phyloP scores from a whole-genome alignment of 1,139 yeast genomes.

The Hansenula lynferdii region DNA sequence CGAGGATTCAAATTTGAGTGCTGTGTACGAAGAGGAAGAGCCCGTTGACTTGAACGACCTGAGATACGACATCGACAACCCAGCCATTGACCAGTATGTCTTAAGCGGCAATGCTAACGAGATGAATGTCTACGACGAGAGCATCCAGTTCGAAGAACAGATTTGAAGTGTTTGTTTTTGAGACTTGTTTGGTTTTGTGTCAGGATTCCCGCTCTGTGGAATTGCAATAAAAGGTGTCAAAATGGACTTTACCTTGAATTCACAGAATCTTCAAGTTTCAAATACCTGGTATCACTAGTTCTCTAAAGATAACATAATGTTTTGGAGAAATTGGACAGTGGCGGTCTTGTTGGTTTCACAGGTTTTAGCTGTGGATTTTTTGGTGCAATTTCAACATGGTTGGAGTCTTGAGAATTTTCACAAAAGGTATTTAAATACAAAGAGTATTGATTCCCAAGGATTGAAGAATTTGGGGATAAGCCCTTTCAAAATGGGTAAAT shows the following conservation, averaged over 20 bases:
- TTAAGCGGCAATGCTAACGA: constrained; percentile 2
- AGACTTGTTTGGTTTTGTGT: no score
- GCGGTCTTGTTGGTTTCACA: background rate
- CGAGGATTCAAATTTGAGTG: background rate
- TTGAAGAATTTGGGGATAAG: constrained; percentile 13
- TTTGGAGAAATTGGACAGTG: background rate
- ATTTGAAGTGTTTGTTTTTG: background rate
- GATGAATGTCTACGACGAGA: constrained; percentile 3
- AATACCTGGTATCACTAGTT: background rate
- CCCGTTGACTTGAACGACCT: background rate
- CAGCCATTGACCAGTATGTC: constrained; percentile 7
- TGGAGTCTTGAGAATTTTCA: constrained; percentile 14
- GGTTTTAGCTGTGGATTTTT: constrained; percentile 13
- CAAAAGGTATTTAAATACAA: constrained; percentile 11
- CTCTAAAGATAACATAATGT: background rate
- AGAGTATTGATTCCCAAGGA: constrained; percentile 4
- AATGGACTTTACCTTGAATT: no score
- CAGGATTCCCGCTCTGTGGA: background rate
- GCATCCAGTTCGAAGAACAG: constrained; percentile 1
- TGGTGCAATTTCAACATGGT: constrained; percentile 19
- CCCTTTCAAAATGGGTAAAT: constrained; percentile 20
- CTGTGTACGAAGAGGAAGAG: background rate
- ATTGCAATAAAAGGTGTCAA: no score
- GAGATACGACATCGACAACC: constrained; percentile 1
- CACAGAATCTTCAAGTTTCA: no score